phyloP scores from a whole-genome alignment of 2,329 filamentous ascomycete genomes.

The Penicillium italicum region DNA sequence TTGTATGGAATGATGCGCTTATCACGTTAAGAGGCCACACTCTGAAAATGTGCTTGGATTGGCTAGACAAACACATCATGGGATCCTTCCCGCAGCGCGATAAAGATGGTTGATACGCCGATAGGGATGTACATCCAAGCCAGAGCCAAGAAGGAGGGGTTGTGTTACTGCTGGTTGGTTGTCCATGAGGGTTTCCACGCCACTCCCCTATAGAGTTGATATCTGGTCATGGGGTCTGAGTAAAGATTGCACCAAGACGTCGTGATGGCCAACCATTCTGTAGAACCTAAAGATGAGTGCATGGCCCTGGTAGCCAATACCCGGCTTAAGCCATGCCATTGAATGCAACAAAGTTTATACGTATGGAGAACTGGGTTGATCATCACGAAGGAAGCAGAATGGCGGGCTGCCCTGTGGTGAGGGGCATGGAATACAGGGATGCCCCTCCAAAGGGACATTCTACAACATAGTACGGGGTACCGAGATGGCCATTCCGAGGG shows the following conservation, averaged over 20 bases:
- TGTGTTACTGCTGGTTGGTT: conserved; percentile 6
- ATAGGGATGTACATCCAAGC: neutral
- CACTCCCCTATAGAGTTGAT: conserved; percentile 10
- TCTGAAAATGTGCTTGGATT: neutral
- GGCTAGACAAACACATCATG: conserved; percentile 2
- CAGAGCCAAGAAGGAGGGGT: conserved; percentile 5
- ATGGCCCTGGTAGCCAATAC: neutral
- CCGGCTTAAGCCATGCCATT: neutral
- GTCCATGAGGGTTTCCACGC: conserved; percentile 1
- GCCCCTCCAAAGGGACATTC: conserved; percentile 5
- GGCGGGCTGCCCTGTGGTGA: neutral
- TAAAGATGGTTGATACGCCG: neutral
- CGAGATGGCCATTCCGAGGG: neutral
- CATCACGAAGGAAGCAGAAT: conserved; percentile 1
- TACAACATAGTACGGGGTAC: no score
- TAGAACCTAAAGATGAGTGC: neutral
- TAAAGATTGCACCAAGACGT: conserved; percentile 1
- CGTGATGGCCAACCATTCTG: conserved; percentile 3
- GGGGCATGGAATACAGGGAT: neutral
- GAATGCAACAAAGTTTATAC: neutral
- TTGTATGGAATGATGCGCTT: conserved; percentile 3
- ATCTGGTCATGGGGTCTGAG: conserved; percentile 5
- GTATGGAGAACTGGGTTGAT: neutral
- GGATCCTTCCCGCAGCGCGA: conserved; percentile 2
- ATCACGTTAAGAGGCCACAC: conserved; percentile 2